A percentile compares a stretch with the other conserved stretches of the same genome.
Evolutionary conservation across 1,139 yeast genomes (phyloP).

Genomic region (Saccharomyces hybrid): DNA sequence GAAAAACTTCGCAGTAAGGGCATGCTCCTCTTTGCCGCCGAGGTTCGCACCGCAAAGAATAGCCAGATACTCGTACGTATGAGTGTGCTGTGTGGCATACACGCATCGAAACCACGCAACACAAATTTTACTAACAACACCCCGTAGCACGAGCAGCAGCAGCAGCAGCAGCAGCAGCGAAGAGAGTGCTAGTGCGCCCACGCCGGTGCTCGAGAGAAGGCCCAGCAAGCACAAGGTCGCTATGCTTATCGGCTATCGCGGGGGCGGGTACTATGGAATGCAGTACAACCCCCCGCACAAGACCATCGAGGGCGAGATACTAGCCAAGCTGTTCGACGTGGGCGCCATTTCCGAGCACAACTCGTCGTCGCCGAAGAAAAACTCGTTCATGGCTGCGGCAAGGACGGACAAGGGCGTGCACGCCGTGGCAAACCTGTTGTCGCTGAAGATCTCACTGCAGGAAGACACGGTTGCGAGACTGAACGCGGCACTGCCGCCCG

Average conservation of each 20-base stretch:
- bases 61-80: neutral
- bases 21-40: neutral
- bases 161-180: neutral
- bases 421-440: slow-evolving; percentile 66
- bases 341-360: slow-evolving; percentile 88
- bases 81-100: neutral
- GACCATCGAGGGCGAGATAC: slow-evolving; percentile 91
- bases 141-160: neutral
- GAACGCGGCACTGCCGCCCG: slow-evolving; percentile 63
- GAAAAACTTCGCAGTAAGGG: neutral
- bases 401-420: slow-evolving; percentile 64
- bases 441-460: slow-evolving; percentile 68
- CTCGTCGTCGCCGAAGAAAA: slow-evolving; percentile 80
- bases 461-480: slow-evolving; percentile 63
- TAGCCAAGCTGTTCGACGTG: slow-evolving; percentile 73
- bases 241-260: slow-evolving; percentile 87
- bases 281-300: slow-evolving; percentile 39
- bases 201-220: neutral
- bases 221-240: slow-evolving; percentile 54
- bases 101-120: too few relatives aligned
- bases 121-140: neutral
- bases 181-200: neutral
- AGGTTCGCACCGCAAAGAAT: neutral
- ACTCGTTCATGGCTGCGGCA: slow-evolving; percentile 68
- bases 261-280: slow-evolving; percentile 96